Evolutionary conservation across 257 asterid species (phyloP), one percentile per base, ranked within the genome.

Genomic region (Scutellaria minor): DNA sequence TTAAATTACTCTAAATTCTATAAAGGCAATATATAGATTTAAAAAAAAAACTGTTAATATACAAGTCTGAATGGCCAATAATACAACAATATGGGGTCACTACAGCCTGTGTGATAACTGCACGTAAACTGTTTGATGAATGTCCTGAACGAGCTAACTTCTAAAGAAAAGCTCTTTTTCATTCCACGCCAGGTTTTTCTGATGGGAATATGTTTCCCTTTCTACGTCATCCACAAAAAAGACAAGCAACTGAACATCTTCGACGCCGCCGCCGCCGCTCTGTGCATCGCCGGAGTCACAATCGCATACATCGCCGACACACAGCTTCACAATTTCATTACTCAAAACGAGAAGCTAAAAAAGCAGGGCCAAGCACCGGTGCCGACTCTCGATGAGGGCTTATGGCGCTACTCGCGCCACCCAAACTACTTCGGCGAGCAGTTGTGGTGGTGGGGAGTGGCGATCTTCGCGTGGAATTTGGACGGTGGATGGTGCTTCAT

Each of bases 371-470:
- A 82, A 79, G 79, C 83, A 9, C 10, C 73, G 18, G 89, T 88
- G 61, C 90, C 87, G 14, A 79, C 62, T 81, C 95, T 94, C 1
- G 96, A 94, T 13, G 67, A 64, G 41, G 98, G 98, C 47, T 73
- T 94, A 22, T 94, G 98, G 98, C 66, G 58, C 22, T 88, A 82
- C 79, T 91, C 97, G 1, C 83, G 97, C 20, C 98, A 94, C 66
- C 98, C 97, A 3, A 94, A 94, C 84, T 94, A 94, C 77, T 79
- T 89, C n/a, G 98, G 98, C 4, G 98, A 94, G 87, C 98, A 94
- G 77, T 31, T 94, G 69, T 94, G 97, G 98, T 94, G 98, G 98
- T 86, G 91, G 96, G 97, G 98, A 6, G 57, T 91, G 46, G 90
- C 31, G 53, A 69, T 85, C 57, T 86, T 88, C 6, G 95, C 87